A percentile compares a stretch with the other conserved stretches of the same genome.
These are phyloP conservation scores for Paramecium primaurelia DNA, from an alignment of 73 alveolate species.

Conservation along the genomic window DNA sequence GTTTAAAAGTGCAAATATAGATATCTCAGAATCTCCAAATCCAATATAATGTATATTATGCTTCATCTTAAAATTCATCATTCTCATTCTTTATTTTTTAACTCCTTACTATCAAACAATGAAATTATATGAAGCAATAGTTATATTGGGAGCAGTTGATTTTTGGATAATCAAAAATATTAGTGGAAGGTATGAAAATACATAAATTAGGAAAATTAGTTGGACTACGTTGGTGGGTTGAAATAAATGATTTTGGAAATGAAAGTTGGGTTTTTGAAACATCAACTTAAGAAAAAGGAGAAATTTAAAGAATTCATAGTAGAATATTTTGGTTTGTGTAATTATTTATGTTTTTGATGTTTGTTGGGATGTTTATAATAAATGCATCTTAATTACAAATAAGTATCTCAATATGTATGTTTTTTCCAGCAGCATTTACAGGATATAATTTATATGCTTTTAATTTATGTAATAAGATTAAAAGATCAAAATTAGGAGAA, in stretches of 20 bases:
- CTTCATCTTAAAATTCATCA: neutral
- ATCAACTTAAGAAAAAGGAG: neutral
- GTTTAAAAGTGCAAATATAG: slow-evolving; percentile 20
- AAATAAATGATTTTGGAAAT: slow-evolving; percentile 82
- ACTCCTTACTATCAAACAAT: slow-evolving; percentile 47
- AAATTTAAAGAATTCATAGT: neutral
- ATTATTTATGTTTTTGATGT: slow-evolving; percentile 38
- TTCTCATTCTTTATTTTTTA: slow-evolving; percentile 1
- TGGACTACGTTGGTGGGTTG: slow-evolving; percentile 94
- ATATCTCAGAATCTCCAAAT: slow-evolving; percentile 28
- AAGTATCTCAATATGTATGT: slow-evolving; percentile 15
- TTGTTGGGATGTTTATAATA: slow-evolving; percentile 29
- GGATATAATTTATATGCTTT: slow-evolving; percentile 33
- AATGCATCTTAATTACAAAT: neutral
- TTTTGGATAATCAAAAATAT: slow-evolving; percentile 86
- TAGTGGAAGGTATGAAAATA: slow-evolving; percentile 66
- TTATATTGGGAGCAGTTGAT: slow-evolving; percentile 68
- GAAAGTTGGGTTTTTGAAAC: slow-evolving; percentile 91
- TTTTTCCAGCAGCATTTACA: slow-evolving; percentile 7
- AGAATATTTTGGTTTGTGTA: slow-evolving; percentile 48
- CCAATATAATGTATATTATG: neutral
- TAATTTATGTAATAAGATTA: slow-evolving; percentile 11
- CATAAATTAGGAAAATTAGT: slow-evolving; percentile 69
- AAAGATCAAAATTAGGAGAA: neutral
- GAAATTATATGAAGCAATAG: slow-evolving; percentile 57